Conservation (phyloP, 2,329 filamentous ascomycete species). For the Ambrosiella cleistominuta region DNA sequence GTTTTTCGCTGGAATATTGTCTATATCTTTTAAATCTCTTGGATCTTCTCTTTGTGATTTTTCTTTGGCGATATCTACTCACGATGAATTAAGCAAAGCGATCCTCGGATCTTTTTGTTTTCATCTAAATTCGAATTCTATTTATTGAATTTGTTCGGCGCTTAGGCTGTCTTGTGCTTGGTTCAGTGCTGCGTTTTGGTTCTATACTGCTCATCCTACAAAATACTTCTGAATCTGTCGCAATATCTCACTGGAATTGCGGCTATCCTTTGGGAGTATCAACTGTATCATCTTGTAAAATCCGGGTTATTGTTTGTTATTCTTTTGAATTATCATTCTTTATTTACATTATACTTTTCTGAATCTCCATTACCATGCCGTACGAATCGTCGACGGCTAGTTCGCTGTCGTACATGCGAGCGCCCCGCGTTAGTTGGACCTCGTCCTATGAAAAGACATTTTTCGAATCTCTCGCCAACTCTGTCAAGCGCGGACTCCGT, state of each 20-base stretch:
- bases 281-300: not conserved
- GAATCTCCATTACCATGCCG: not conserved
- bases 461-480: conserved; percentile 42
- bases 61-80: not conserved
- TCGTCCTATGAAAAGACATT: conserved; percentile 41
- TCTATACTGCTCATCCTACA: not conserved
- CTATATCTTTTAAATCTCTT: not conserved
- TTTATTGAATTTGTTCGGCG: not conserved
- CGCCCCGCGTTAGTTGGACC: conserved; percentile 35
- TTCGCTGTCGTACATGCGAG: not conserved
- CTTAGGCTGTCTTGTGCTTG: not conserved
- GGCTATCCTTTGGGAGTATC: not conserved
- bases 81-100: not conserved
- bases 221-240: not conserved
- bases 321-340: not conserved
- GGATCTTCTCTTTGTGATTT: not conserved
- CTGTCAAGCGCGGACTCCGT: conserved; percentile 36
- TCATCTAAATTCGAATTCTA: not conserved
- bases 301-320: too few species aligned
- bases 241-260: not conserved
- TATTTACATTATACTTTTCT: not conserved
- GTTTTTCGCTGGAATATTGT: not conserved
- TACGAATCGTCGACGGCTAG: not conserved
- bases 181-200: not conserved
- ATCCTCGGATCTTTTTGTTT: not conserved